These are phyloP conservation scores for Saccharum hybrid DNA, from an alignment of 202 grass and related monocot species.

Conservation along the genomic window DNA sequence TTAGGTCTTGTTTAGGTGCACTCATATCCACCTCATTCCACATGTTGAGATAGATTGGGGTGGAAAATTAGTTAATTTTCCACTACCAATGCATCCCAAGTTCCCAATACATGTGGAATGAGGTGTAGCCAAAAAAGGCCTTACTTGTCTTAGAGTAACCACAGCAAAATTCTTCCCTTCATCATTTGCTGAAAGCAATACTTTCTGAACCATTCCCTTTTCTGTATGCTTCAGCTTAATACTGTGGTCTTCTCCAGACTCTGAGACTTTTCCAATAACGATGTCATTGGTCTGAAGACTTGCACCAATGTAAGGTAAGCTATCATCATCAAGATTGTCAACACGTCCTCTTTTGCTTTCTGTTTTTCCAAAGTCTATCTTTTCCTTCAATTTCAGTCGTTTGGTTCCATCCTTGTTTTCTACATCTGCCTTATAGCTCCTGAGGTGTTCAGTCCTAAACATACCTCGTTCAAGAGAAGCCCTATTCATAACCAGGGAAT, in stretches of 20 bases:
- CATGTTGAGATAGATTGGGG: too few species aligned
- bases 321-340: constrained; percentile 92
- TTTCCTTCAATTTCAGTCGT: constrained; percentile 73
- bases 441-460: constrained; percentile 89
- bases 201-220: constrained; percentile 96
- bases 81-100: too few species aligned
- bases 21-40: background rate
- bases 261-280: constrained; percentile 83
- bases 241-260: constrained; percentile 83
- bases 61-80: too few species aligned
- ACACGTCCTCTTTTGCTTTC: constrained; percentile 90
- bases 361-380: constrained; percentile 79
- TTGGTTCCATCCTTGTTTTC: constrained; percentile 65
- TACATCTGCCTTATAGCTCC: constrained; percentile 89
- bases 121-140: too few species aligned
- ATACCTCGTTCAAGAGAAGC: constrained; percentile 91
- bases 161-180: constrained; percentile 90
- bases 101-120: too few species aligned
- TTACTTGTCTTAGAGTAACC: constrained; percentile 92
- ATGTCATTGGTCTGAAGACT: constrained; percentile 94
- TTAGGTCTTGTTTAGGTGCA: background rate
- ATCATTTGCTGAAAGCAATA: constrained; percentile 91
- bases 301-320: constrained; percentile 83
- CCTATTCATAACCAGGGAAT: constrained; percentile 96
- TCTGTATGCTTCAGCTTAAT: constrained; percentile 94